Conservation (phyloP, 352 stramenopile genomes). For the Blastocystis hominis region DNA sequence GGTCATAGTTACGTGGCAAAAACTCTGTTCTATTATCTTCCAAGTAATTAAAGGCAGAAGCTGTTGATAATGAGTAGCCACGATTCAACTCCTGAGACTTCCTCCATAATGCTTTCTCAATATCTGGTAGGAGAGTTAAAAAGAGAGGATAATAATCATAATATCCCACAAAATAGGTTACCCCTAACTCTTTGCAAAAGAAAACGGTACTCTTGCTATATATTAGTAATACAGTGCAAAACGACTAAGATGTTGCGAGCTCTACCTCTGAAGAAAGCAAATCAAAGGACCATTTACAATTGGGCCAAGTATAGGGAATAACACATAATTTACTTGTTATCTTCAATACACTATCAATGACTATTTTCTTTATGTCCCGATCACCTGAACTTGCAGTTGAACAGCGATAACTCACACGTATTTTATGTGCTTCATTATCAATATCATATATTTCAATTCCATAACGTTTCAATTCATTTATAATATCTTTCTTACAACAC, state of each 20-base stretch:
- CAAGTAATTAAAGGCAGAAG: background rate
- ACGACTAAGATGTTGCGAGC: background rate
- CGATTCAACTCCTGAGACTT: background rate
- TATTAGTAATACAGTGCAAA: background rate
- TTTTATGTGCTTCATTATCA: background rate
- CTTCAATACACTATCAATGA: background rate
- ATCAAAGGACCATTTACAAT: background rate
- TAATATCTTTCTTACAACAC: background rate
- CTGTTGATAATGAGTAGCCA: background rate
- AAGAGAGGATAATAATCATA: background rate
- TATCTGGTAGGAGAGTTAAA: background rate
- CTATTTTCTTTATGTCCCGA: background rate
- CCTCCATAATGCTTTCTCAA: background rate
- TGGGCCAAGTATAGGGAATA: background rate
- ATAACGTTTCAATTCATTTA: background rate
- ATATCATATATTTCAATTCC: background rate
- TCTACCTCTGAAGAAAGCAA: background rate
- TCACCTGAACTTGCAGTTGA: background rate
- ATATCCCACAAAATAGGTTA: background rate
- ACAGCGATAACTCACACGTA: background rate
- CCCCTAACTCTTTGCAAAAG: background rate
- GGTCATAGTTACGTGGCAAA: background rate
- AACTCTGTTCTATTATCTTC: background rate
- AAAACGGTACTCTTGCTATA: background rate
- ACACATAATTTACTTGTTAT: background rate